phyloP scores from a whole-genome alignment of 129 eudicot genomes.

The Flaveria trinervia region DNA sequence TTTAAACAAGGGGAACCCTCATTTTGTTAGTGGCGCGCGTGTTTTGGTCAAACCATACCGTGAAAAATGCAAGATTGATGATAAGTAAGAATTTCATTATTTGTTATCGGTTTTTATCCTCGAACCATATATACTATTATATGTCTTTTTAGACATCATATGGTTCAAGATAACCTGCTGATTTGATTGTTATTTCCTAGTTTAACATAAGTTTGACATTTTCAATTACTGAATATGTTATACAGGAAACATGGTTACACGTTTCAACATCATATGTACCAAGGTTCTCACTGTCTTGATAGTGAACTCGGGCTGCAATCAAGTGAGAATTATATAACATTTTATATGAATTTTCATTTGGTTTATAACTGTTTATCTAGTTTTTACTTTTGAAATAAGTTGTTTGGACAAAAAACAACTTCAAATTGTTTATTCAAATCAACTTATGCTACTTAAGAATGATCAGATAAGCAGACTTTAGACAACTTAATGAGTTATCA shows the following conservation, averaged over 20 bases:
- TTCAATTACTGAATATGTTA: background rate
- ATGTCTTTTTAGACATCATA: background rate
- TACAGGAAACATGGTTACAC: slow-evolving; percentile 49
- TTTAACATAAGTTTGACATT: background rate
- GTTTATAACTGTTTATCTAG: background rate
- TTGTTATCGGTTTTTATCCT: background rate
- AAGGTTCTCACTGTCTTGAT: slow-evolving; percentile 38
- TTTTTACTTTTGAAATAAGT: background rate
- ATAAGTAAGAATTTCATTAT: slow-evolving; percentile 44
- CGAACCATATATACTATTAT: background rate
- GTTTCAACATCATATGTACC: slow-evolving; percentile 40
- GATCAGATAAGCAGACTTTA: background rate
- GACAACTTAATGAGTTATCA: no score
- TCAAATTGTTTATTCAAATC: background rate
- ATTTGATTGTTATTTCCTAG: background rate
- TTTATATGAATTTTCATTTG: background rate
- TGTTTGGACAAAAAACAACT: background rate
- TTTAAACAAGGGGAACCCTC: slow-evolving; percentile 74
- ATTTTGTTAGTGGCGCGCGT: slow-evolving; percentile 87
- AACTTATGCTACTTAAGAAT: background rate
- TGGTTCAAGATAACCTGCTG: slow-evolving; percentile 4
- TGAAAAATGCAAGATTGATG: slow-evolving; percentile 62
- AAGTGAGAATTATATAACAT: slow-evolving; percentile 32
- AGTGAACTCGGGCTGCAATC: slow-evolving; percentile 43
- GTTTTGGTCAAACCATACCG: slow-evolving; percentile 93